Evolutionary conservation across 179 eudicot species (phyloP).

Genomic region (Beta corolliflora): DNA sequence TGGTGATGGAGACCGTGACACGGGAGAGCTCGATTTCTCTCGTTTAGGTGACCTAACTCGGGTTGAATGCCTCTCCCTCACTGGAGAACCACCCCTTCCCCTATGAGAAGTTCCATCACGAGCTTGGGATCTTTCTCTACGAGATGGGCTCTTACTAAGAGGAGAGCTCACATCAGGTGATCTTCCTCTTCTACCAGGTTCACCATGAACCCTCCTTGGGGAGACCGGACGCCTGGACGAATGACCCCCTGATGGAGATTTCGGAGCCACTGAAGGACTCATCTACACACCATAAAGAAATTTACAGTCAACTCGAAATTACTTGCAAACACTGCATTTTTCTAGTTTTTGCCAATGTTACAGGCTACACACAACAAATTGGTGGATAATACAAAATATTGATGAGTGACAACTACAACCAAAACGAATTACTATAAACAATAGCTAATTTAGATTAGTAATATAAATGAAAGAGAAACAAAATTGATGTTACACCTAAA

Average conservation of each 20-base stretch:
- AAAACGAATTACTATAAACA: neutral
- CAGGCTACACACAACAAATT: neutral
- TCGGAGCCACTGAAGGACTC: slow-evolving; percentile 42
- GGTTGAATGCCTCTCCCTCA: slow-evolving; percentile 48
- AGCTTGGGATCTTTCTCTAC: slow-evolving; percentile 42
- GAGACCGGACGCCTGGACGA: slow-evolving; percentile 50
- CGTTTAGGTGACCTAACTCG: slow-evolving; percentile 51
- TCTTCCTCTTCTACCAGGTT: slow-evolving; percentile 64
- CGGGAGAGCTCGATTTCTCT: slow-evolving; percentile 50
- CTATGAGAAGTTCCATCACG: slow-evolving; percentile 39
- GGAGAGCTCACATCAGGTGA: slow-evolving; percentile 56
- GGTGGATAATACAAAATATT: neutral
- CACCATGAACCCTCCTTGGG: slow-evolving; percentile 48
- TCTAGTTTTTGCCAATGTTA: neutral
- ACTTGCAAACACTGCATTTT: neutral
- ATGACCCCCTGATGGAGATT: slow-evolving; percentile 54
- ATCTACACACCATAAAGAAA: slow-evolving; percentile 29
- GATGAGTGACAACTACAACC: neutral
- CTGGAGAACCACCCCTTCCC: slow-evolving; percentile 41
- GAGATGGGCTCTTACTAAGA: slow-evolving; percentile 41
- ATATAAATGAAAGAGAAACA: neutral
- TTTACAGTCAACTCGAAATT: neutral
- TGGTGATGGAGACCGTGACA: slow-evolving; percentile 70
- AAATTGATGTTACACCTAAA: neutral
- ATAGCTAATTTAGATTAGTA: neutral